Base-by-base conservation (phyloP, 441 rosid species). In the Melastoma candidum region DNA sequence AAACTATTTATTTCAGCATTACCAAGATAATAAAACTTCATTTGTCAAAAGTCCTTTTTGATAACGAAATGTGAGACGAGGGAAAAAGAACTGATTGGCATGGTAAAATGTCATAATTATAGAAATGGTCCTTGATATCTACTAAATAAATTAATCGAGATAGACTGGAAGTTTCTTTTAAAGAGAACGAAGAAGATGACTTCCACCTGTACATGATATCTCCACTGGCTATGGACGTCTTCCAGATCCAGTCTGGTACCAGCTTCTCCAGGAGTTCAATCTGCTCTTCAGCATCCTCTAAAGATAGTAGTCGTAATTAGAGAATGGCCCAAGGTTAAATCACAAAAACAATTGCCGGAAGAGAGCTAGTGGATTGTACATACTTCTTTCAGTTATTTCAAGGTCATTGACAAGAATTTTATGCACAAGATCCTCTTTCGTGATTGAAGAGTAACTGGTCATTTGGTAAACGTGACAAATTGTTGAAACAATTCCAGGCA, bases 341-440 rank as follows among this genome's bases (percentile, higher is more conserved):
- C 36, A 27, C 43, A 26, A 54, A 39, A 39, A 50, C n/a, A 48
- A 52, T 25, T 32, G 41, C 41, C 0, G 1, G 41, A 6, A n/a
- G 22, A 17, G 26, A 52, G 45, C 46, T 36, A 36, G 22, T 29
- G 26, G 46, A 39, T 12, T 29, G 53, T 46, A 46, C 61, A 29
- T 66, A 72, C 78, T 59, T 68, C 60, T 74, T 26, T 71, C 72
- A 7, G 51, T 63, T 58, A 70, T 46, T 27, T 77, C 78, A 32
- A 57, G 47, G 53, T 67, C 63, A 61, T 72, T 74, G 53, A 74
- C 65, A 17, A 74, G 68, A 57, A 80, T 68, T 73, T 74, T 77
- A 63, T 77, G 71, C 64, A 77, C 68, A 14, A 80, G 75, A 69
- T 80, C 85, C 63, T 74, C 79, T 64, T 65, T 72, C 60, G 85